Evolutionary conservation across 495 filamentous ascomycete species (phyloP).

Genomic region (Parathielavia hyrcaniae): DNA sequence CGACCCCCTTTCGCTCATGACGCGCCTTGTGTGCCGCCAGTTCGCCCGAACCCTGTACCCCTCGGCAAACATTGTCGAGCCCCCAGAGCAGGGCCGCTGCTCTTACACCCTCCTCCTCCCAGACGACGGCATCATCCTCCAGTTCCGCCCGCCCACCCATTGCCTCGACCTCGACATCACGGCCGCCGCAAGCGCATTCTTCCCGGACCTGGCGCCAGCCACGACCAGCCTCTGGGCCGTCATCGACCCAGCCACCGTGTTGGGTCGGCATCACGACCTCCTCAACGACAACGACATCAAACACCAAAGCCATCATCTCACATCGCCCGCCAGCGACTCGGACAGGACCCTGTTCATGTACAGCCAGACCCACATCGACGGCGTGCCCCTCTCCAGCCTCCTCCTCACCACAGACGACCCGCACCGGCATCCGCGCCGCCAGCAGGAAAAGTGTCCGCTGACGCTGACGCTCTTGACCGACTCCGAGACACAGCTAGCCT

Average conservation of each 20-base stretch:
- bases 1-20: not conserved
- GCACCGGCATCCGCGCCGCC: not conserved
- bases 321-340: too few relatives aligned
- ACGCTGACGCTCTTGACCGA: not conserved
- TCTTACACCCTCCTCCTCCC: slow-evolving; percentile 43
- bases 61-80: slow-evolving; percentile 19
- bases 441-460: not conserved
- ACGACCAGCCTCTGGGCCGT: slow-evolving; percentile 26
- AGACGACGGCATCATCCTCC: slow-evolving; percentile 36
- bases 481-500: not conserved
- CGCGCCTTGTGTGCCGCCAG: not conserved
- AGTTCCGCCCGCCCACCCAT: slow-evolving; percentile 45
- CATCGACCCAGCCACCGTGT: not conserved
- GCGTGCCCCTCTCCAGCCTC: not conserved
- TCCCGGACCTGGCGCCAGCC: slow-evolving; percentile 36
- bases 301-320: not conserved
- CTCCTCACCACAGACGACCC: not conserved
- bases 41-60: not conserved
- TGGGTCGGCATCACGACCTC: not conserved
- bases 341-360: not conserved
- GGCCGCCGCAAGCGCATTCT: slow-evolving; percentile 36
- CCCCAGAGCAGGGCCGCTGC: slow-evolving; percentile 47
- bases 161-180: slow-evolving; percentile 38
- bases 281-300: not conserved
- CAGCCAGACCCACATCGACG: not conserved